Base-by-base conservation (phyloP, 176 grass and related monocot genomes). In the sorghum (Sorghum bicolor) region DNA sequence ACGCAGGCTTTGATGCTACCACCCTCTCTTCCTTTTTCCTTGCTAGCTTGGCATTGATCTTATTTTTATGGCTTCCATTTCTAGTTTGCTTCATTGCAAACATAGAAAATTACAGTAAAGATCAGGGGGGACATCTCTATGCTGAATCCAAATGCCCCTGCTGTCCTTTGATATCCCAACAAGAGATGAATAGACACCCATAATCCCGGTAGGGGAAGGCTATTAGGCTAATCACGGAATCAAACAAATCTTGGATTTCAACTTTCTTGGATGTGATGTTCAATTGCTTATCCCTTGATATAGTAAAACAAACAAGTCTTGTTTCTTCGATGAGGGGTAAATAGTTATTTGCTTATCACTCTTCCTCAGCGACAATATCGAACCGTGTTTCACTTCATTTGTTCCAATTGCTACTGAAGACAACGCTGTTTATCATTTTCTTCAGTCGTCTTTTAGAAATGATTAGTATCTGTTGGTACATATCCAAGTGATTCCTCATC, bases 111-210 rank as follows among this genome's bases (percentile, higher is more conserved):
- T 76, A 34, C 70, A 75, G 48, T 77, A 12, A 81, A 69, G 12
- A 76, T 62, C 71, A 47, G 85, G 22, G 36, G 82, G 85, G 77
- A 58, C 13, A 87, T 87, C 32, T 67, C 60, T 79, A 84, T 65
- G 78, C 29, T 44, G 32, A 85, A 57, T 30, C 15, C 15, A 39
- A 29, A 75, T 78, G 10, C 43, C 43, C 33, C 3, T 65, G 3
- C 66, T 86, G 79, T 73, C 83, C 4, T 86, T 78, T 90, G 73
- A 67, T 72, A 47, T 82, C 58, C 79, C 55, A 78, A 73, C 79
- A 78, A 78, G 10, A 68, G 5, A 13, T 64, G 77, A 82, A 72
- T 36, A 5, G 83, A 20, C 64, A 44, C 52, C 28, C 17, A 80
- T 80, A 20, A 17, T 74, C 63, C 84, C 22, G 16, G 67, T 52